phyloP scores from a whole-genome alignment of 805 yeast species.

The Pichia thaimueangensis region DNA sequence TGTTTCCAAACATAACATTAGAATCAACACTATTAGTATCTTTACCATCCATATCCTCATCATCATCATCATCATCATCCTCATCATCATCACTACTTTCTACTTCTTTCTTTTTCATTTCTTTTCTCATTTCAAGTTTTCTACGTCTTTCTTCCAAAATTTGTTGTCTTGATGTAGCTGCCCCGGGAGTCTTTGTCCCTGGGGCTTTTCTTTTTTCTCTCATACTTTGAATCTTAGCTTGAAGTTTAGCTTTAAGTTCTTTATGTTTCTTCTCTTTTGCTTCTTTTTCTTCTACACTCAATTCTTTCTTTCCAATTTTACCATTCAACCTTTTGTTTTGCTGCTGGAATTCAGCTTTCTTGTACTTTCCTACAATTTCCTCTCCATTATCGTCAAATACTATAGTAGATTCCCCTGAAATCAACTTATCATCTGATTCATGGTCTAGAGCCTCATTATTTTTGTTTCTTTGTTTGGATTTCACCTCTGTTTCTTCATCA shows the following conservation, averaged over 20 bases:
- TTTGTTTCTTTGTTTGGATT: conserved; percentile 27
- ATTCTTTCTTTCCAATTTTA: conserved; percentile 19
- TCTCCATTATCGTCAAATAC: conserved; percentile 73
- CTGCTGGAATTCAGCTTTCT: conserved; percentile 10
- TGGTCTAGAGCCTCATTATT: conserved; percentile 5
- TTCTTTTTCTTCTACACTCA: conserved; percentile 43
- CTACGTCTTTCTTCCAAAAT: conserved; percentile 59
- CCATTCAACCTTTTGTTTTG: conserved; percentile 5
- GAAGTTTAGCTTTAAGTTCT: conserved; percentile 71
- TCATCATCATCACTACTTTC: conserved; percentile 34
- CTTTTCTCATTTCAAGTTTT: conserved; percentile 34
- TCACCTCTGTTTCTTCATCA: conserved; percentile 17
- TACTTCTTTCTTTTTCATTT: conserved; percentile 24
- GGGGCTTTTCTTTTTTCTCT: conserved; percentile 87
- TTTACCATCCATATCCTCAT: conserved; percentile 21
- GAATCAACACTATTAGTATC: conserved; percentile 28
- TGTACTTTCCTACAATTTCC: conserved; percentile 27
- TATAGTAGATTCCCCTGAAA: conserved; percentile 25
- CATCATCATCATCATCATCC: conserved; percentile 34
- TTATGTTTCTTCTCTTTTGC: conserved; percentile 50
- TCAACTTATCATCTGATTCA: conserved; percentile 12
- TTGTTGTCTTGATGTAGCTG: conserved; percentile 80
- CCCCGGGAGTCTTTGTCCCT: conserved; percentile 73
- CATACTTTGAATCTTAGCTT: conserved; percentile 61
- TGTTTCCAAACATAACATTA: conserved; percentile 68